These are phyloP conservation scores for Sporothrix curviconia DNA, from an alignment of 2,329 filamentous ascomycete genomes.

Conservation along the genomic window DNA sequence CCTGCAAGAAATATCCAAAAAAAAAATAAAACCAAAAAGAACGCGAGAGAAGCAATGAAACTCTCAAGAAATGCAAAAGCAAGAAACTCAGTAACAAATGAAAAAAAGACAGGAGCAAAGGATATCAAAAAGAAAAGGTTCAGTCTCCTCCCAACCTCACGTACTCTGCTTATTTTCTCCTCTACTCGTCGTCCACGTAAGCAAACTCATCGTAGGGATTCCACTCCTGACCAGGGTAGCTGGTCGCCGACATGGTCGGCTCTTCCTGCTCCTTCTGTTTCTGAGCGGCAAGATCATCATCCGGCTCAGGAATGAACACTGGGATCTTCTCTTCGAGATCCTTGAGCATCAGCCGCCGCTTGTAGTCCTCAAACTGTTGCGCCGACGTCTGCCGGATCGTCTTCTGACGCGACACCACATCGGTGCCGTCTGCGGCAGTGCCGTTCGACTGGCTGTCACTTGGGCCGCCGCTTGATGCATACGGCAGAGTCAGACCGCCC, in stretches of 20 bases:
- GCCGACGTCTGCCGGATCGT: constrained; percentile 26
- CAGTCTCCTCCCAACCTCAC: background rate
- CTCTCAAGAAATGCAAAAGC: background rate
- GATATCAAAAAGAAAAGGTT: constrained; percentile 4
- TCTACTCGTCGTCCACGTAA: constrained; percentile 24
- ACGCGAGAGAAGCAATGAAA: too few species aligned
- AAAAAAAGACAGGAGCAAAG: background rate
- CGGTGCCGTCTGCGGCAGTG: constrained; percentile 4
- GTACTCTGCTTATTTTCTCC: background rate
- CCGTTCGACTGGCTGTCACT: constrained; percentile 12
- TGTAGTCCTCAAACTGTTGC: constrained; percentile 36
- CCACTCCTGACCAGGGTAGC: constrained; percentile 67
- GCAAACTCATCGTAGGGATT: constrained; percentile 42
- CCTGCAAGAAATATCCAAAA: background rate
- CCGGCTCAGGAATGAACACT: constrained; percentile 28
- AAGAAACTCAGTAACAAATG: background rate
- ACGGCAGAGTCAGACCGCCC: constrained; percentile 13
- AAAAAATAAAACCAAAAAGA: background rate
- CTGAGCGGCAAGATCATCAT: constrained; percentile 21
- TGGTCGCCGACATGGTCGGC: constrained; percentile 58
- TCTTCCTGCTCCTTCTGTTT: constrained; percentile 36
- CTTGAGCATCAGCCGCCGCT: constrained; percentile 37
- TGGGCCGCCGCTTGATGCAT: background rate
- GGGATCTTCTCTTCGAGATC: constrained; percentile 51
- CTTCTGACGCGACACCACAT: constrained; percentile 21